Evolutionary conservation across 2,329 filamentous ascomycete genomes (phyloP).

Genomic region (Aspergillus chevalieri): DNA sequence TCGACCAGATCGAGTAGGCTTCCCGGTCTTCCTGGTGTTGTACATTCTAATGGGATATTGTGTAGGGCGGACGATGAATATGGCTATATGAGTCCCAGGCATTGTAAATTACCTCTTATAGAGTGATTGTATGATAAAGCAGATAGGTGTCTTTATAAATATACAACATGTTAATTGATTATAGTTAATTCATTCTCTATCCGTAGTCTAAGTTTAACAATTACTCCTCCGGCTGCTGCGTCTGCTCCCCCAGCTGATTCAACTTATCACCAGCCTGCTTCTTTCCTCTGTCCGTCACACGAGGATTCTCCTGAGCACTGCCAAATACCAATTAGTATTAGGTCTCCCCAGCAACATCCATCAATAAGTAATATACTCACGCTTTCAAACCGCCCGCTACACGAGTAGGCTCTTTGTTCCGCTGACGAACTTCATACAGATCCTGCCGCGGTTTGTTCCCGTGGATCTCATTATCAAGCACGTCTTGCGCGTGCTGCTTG

Average conservation of each 20-base stretch:
- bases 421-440: conserved; percentile 2
- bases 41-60: not conserved
- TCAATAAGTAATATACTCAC: conserved; percentile 6
- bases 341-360: no score
- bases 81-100: not conserved
- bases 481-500: conserved; percentile 20
- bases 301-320: conserved; percentile 15
- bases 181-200: not conserved
- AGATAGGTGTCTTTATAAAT: not conserved
- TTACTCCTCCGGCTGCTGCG: conserved; percentile 4
- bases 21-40: not conserved
- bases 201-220: not conserved
- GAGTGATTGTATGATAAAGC: not conserved
- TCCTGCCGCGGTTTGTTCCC: conserved; percentile 12
- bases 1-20: conserved; percentile 4
- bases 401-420: conserved; percentile 8
- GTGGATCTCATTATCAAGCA: conserved; percentile 16
- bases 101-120: not conserved
- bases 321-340: not conserved
- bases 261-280: conserved; percentile 13
- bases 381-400: conserved; percentile 12
- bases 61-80: not conserved
- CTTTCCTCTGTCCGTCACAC: conserved; percentile 11
- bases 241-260: conserved; percentile 7
- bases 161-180: not conserved